phyloP scores from a whole-genome alignment of 2,329 filamentous ascomycete genomes.

The Penicillium sp. region DNA sequence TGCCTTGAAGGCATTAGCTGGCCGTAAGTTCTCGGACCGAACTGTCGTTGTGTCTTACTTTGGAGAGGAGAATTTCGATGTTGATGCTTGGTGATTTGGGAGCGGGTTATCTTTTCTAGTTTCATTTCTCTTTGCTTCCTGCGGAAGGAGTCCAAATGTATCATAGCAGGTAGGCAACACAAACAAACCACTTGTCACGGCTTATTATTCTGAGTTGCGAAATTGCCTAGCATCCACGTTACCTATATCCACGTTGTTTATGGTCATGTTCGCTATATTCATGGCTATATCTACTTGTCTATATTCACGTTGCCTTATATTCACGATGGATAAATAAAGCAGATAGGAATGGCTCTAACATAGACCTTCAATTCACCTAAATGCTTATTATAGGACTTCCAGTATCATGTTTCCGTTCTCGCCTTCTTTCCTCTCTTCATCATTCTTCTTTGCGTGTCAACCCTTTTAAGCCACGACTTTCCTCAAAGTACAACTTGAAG shows the following conservation, averaged over 20 bases:
- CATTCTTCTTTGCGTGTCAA: too few relatives aligned
- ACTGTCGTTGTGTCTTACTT: conserved; percentile 98
- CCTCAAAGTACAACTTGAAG: too few relatives aligned
- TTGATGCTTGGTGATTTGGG: conserved; percentile 23
- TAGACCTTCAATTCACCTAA: too few relatives aligned
- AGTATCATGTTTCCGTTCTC: too few relatives aligned
- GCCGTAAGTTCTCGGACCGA: conserved; percentile 91
- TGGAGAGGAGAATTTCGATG: conserved; percentile 93
- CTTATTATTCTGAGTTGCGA: background rate
- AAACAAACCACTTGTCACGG: conserved; percentile 9
- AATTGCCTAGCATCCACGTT: background rate
- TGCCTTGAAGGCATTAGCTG: conserved; percentile 85
- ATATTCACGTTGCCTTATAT: too few relatives aligned
- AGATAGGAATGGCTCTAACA: too few relatives aligned
- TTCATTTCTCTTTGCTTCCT: conserved; percentile 10
- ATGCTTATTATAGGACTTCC: too few relatives aligned
- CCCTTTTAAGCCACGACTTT: too few relatives aligned
- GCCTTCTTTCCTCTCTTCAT: too few relatives aligned
- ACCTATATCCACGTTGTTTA: too few relatives aligned
- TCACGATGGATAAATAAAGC: too few relatives aligned
- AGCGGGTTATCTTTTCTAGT: background rate
- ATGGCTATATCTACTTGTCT: background rate
- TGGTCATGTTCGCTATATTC: background rate
- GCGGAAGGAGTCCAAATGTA: conserved; percentile 15
- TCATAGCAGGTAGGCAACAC: conserved; percentile 18